A percentile compares a stretch with the other conserved stretches of the same genome.
phyloP scores from a whole-genome alignment of 176 grass and related monocot species.

The Saccharum spontaneum region DNA sequence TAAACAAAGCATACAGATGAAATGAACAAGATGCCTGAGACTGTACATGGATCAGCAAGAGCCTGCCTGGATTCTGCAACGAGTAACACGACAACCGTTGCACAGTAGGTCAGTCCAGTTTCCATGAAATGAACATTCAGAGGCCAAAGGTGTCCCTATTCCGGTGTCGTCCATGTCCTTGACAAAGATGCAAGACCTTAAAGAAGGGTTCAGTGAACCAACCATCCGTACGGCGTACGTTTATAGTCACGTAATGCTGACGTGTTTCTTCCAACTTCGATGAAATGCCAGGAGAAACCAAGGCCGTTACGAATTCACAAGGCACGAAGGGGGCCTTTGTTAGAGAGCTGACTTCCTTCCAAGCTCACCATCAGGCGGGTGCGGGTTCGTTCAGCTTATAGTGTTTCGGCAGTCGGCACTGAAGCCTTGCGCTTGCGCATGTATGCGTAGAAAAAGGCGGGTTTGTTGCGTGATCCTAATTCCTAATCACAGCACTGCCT shows the following conservation, averaged over 20 bases:
- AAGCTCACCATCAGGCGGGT: no score
- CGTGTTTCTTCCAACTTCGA: not conserved
- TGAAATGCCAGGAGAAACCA: not conserved
- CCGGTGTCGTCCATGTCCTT: not conserved
- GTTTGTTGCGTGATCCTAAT: not conserved
- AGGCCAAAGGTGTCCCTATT: not conserved
- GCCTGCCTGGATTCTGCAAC: not conserved
- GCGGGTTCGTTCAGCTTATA: no score
- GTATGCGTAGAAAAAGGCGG: not conserved
- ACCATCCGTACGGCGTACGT: not conserved
- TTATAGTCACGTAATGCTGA: not conserved
- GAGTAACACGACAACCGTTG: not conserved
- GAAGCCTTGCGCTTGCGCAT: no score
- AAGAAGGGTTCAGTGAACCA: not conserved
- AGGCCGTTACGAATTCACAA: not conserved
- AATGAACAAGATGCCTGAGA: not conserved
- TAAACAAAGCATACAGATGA: no score
- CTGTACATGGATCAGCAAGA: not conserved
- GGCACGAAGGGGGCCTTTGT: not conserved
- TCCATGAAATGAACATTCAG: not conserved
- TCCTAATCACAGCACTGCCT: not conserved
- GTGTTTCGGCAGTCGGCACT: no score
- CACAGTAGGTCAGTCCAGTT: not conserved
- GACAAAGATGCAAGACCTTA: not conserved
- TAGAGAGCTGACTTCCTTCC: not conserved